Conservation (phyloP, 768 basidiomycete genomes). For the Hericium erinaceus region DNA sequence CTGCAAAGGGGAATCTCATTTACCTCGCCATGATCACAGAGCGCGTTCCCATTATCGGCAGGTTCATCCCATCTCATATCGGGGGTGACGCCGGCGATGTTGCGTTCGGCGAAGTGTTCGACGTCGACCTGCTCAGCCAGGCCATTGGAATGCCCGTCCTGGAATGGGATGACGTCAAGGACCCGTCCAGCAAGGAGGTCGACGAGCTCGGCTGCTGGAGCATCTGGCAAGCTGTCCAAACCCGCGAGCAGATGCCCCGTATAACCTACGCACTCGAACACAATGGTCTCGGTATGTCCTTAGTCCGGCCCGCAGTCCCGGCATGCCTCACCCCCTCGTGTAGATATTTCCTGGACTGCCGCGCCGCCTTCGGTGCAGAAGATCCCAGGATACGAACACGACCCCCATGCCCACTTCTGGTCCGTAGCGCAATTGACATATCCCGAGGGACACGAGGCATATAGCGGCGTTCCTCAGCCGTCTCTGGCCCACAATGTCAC, state of each 20-base stretch:
- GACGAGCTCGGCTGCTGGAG: constrained; percentile 37
- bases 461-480: constrained; percentile 17
- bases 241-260: constrained; percentile 19
- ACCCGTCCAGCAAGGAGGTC: constrained; percentile 19
- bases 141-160: constrained; percentile 28
- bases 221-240: constrained; percentile 28
- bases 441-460: constrained; percentile 21
- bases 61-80: constrained; percentile 33
- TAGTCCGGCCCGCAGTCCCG: background rate
- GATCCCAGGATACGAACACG: constrained; percentile 23
- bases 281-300: constrained; percentile 22
- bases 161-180: constrained; percentile 36
- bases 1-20: constrained; percentile 27
- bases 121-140: constrained; percentile 27
- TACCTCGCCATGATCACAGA: constrained; percentile 30
- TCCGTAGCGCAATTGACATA: constrained; percentile 24
- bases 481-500: constrained; percentile 18
- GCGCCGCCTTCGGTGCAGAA: constrained; percentile 24
- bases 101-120: constrained; percentile 33
- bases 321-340: background rate
- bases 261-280: constrained; percentile 17
- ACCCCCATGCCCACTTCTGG: constrained; percentile 25
- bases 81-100: constrained; percentile 24
- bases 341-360: constrained; percentile 29
- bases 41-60: constrained; percentile 31